phyloP scores from a whole-genome alignment of 768 basidiomycete species.

The Lanmaoa pseudosensibilis region DNA sequence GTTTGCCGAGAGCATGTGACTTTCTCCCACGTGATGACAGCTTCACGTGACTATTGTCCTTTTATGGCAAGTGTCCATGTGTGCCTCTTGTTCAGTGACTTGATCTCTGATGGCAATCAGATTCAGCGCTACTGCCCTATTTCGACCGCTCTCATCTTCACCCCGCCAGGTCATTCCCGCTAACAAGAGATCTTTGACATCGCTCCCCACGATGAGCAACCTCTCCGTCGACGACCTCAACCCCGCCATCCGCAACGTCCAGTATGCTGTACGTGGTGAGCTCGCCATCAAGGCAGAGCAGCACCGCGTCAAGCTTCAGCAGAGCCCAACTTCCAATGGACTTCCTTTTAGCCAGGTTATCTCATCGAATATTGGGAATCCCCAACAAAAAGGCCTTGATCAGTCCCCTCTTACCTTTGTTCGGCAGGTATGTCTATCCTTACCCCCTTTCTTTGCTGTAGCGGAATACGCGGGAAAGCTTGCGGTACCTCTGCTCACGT shows the following conservation, averaged over 20 bases:
- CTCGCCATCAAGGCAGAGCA: slow-evolving; percentile 92
- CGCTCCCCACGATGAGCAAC: slow-evolving; percentile 43
- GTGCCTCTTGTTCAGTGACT: background rate
- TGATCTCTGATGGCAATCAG: slow-evolving; percentile 12
- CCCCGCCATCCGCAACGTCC: slow-evolving; percentile 79
- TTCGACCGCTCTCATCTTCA: slow-evolving; percentile 1
- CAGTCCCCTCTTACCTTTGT: slow-evolving; percentile 91
- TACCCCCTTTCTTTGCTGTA: background rate
- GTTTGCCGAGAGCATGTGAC: slow-evolving; percentile 18
- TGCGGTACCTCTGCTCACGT: background rate
- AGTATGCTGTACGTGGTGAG: slow-evolving; percentile 97
- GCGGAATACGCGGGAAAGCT: background rate
- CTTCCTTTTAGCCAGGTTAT: slow-evolving; percentile 90
- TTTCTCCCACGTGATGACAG: background rate
- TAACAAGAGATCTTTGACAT: background rate
- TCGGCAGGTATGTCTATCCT: slow-evolving; percentile 67
- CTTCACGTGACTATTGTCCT: background rate
- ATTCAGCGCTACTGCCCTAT: background rate
- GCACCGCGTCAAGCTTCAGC: slow-evolving; percentile 69
- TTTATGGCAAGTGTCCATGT: background rate
- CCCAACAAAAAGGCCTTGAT: slow-evolving; percentile 92
- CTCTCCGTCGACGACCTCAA: slow-evolving; percentile 77
- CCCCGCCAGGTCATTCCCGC: background rate
- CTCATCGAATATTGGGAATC: slow-evolving; percentile 96
- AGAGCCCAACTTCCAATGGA: slow-evolving; percentile 40